Percentiles rank a stretch among this genome's conserved stretches.
Conservation (phyloP, 1,139 yeast species). For the Hemisphaericaspora xylofermentans region DNA sequence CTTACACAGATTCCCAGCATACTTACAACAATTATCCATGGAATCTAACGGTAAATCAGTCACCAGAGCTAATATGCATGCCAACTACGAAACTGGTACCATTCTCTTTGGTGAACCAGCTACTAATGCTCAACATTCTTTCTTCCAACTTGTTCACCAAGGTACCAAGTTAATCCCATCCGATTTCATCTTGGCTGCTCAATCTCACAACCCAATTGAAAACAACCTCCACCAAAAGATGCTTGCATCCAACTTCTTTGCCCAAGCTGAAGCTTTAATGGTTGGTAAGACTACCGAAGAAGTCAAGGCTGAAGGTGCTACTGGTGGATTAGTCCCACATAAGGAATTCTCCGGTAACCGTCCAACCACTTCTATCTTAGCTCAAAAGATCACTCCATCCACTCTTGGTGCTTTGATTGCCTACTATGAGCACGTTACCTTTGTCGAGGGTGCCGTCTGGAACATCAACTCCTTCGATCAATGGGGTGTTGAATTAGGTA, state of each 20-base stretch:
- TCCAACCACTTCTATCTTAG: constrained; percentile 96
- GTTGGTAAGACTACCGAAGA: constrained; percentile 87
- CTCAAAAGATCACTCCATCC: constrained; percentile 95
- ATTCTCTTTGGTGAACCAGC: constrained; percentile 98
- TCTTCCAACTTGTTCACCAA: constrained; percentile 98
- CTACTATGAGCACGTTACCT: constrained; percentile 94
- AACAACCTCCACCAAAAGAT: constrained; percentile 90
- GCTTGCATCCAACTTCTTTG: constrained; percentile 98
- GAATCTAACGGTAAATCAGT: constrained; percentile 98
- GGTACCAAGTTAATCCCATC: constrained; percentile 97
- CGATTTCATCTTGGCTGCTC: constrained; percentile 94
- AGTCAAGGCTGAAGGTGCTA: constrained; percentile 88
- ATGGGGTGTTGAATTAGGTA: constrained; percentile 99
- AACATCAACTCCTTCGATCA: constrained; percentile 98
- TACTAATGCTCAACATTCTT: constrained; percentile 97
- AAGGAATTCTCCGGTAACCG: constrained; percentile 96
- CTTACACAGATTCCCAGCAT: constrained; percentile 98
- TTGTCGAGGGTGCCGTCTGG: constrained; percentile 99
- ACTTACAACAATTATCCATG: constrained; percentile 97
- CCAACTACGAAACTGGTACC: constrained; percentile 93
- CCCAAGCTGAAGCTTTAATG: constrained; percentile 97
- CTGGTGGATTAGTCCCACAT: constrained; percentile 86
- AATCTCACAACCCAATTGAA: constrained; percentile 97
- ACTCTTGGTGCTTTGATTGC: constrained; percentile 94
- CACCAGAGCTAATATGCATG: constrained; percentile 85